Percentiles rank a stretch among this genome's conserved stretches.
Evolutionary conservation across 768 basidiomycete species (phyloP).

Genomic region (Lentinula aciculospora): DNA sequence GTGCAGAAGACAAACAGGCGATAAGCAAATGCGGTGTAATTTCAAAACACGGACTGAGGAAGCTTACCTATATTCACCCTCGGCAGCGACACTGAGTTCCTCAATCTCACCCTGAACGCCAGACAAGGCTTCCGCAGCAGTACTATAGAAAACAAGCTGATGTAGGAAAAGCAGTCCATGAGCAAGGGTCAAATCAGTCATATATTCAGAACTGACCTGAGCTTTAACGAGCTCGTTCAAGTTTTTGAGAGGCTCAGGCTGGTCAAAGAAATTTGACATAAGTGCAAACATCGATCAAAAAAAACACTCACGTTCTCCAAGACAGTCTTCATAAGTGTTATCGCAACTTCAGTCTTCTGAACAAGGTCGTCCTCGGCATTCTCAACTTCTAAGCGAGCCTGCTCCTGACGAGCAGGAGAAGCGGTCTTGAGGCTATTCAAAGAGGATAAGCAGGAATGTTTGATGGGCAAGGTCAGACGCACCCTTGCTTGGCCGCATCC

Average conservation of each 20-base stretch:
- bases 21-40: constrained; percentile 1
- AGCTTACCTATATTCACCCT: constrained; percentile 85
- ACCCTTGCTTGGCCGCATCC: constrained; percentile 88
- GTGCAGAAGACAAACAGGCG: constrained; percentile 6
- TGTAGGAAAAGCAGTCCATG: neutral
- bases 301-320: constrained; percentile 84
- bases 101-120: constrained; percentile 88
- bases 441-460: constrained; percentile 1
- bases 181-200: neutral
- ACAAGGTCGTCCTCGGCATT: constrained; percentile 95
- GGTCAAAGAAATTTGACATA: neutral
- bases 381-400: constrained; percentile 87
- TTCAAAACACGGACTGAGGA: neutral
- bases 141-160: constrained; percentile 66
- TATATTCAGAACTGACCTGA: constrained; percentile 41
- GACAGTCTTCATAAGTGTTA: constrained; percentile 96
- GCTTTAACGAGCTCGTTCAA: constrained; percentile 89
- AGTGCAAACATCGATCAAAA: neutral
- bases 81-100: constrained; percentile 87
- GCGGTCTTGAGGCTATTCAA: constrained; percentile 73
- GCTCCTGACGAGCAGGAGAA: constrained; percentile 75
- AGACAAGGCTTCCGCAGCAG: constrained; percentile 78
- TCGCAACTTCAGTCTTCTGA: constrained; percentile 96
- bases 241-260: constrained; percentile 97
- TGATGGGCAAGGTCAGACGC: constrained; percentile 20